Evolutionary conservation across 2,329 filamentous ascomycete species (phyloP), one percentile per base, ranked within the genome.

Genomic region (Orbilia ellipsospora): DNA sequence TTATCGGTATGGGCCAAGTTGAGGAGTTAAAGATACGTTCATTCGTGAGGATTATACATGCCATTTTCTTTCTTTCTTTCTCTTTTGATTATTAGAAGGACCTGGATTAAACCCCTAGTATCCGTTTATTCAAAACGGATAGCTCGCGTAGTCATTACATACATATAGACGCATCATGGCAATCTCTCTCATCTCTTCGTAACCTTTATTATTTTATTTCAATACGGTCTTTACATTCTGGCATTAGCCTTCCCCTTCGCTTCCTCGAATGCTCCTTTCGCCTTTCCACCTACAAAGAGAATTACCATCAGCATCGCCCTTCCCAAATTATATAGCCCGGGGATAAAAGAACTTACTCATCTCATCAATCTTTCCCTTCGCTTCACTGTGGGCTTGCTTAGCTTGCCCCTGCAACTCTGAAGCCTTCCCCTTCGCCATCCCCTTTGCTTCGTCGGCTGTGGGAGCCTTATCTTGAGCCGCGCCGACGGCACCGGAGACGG

Each of bases 181-280:
- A 16, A 12, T 40, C 20, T 26, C 5, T 50, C 36, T 23, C 20
- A 2, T 7, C 16, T 7, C 31, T 60, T 44, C 52, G 13, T 62
- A 44, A 13, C 45, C 7, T 12, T 15, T 59, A 36, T 36, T 36
- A 7, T 36, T 36, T 36, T 36, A 36, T 36, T 36, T 36, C 5
- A 36, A 36, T 6, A 6, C 10, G 31, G 31, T 36, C 31, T 36
- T 36, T 36, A 36, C 31, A 36, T 45, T 26, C 10, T 55, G 2
- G 56, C 36, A 20, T 62, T 56, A 2, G 36, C 48, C 16, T 60
- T 57, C n/a, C 55, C 36, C 50, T 67, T 75, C n/a, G 72, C 60
- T 16, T 69, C 57, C 16, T 75, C 59, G 52, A 54, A 75, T 15
- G 72, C 59, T 18, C 72, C 72, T 23, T 75, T 75, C 20, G 64